Conservation (phyloP, 495 filamentous ascomycete species). For the Neurospora terricola region DNA sequence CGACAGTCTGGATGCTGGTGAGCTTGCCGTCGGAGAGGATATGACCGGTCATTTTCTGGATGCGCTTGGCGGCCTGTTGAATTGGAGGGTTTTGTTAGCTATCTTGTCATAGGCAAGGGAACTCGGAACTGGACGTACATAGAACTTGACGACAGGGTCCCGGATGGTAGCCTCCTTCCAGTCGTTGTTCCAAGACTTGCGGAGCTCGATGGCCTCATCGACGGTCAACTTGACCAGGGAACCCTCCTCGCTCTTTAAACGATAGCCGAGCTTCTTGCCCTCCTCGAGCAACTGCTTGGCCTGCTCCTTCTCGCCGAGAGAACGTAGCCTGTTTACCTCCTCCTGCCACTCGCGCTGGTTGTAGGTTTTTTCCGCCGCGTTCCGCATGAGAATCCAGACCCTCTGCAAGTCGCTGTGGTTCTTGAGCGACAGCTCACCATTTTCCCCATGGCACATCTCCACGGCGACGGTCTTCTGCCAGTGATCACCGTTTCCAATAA, state of each 20-base stretch:
- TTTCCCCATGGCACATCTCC: conserved; percentile 5
- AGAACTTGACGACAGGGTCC: conserved; percentile 60
- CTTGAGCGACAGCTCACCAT: conserved; percentile 17
- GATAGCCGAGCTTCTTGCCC: background rate
- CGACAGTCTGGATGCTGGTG: conserved; percentile 39
- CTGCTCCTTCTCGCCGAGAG: conserved; percentile 1
- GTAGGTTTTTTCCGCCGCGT: background rate
- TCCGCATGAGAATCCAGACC: conserved; percentile 2
- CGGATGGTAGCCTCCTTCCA: conserved; percentile 48
- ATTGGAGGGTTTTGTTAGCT: background rate
- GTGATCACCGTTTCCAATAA: background rate
- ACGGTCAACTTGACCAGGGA: conserved; percentile 4
- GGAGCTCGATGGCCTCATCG: conserved; percentile 19
- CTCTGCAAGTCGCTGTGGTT: conserved; percentile 2
- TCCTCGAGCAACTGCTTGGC: background rate
- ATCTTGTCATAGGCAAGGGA: too few species aligned
- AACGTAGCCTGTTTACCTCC: background rate
- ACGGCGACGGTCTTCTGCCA: conserved; percentile 7
- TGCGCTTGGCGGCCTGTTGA: conserved; percentile 60
- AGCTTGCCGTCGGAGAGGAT: conserved; percentile 60
- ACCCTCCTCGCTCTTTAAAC: background rate
- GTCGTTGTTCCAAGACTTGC: conserved; percentile 28
- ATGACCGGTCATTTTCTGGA: conserved; percentile 66
- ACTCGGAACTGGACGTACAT: conserved; percentile 26
- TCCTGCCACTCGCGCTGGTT: background rate